Percentiles rank a stretch among this genome's conserved stretches.
phyloP scores from a whole-genome alignment of 1,284 basidiomycete species.

The Apiotrichum laibachii region DNA sequence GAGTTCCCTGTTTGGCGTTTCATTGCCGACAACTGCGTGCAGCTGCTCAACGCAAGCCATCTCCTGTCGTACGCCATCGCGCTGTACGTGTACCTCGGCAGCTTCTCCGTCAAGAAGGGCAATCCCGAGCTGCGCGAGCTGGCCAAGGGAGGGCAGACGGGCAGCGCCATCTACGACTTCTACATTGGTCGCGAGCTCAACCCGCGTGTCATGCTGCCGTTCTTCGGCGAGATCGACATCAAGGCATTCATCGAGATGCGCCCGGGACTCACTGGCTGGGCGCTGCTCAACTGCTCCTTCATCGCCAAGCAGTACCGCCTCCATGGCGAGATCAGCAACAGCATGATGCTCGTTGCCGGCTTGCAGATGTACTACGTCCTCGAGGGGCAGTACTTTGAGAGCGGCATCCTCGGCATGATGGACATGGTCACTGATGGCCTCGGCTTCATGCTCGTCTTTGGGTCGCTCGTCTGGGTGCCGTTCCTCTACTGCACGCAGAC shows the following conservation, averaged over 20 bases:
- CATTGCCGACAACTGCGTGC: conserved; percentile 10
- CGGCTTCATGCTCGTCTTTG: conserved; percentile 13
- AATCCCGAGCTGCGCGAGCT: conserved; percentile 11
- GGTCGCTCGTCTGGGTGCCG: conserved; percentile 12
- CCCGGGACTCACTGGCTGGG: conserved; percentile 13
- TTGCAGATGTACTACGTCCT: conserved; percentile 10
- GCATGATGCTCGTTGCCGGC: conserved; percentile 7
- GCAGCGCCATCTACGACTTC: conserved; percentile 12
- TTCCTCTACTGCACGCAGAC: conserved; percentile 13
- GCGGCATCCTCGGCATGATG: conserved; percentile 13
- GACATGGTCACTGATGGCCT: conserved; percentile 11
- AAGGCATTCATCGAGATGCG: conserved; percentile 29
- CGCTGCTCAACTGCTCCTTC: conserved; percentile 8
- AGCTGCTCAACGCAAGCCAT: conserved; percentile 5
- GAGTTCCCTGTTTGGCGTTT: conserved; percentile 10
- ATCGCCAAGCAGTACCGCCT: conserved; percentile 12
- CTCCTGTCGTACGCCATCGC: conserved; percentile 7
- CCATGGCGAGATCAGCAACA: conserved; percentile 12
- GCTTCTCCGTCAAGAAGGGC: conserved; percentile 6
- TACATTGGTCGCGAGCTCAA: conserved; percentile 14
- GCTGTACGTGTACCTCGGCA: conserved; percentile 6
- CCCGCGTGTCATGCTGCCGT: conserved; percentile 9
- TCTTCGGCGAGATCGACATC: conserved; percentile 24
- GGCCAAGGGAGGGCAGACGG: conserved; percentile 6
- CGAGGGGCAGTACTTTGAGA: conserved; percentile 11